Evolutionary conservation across 1,139 yeast species (phyloP), one percentile per base, ranked within the genome.

Genomic region (Pneumocystis wakefieldiae): DNA sequence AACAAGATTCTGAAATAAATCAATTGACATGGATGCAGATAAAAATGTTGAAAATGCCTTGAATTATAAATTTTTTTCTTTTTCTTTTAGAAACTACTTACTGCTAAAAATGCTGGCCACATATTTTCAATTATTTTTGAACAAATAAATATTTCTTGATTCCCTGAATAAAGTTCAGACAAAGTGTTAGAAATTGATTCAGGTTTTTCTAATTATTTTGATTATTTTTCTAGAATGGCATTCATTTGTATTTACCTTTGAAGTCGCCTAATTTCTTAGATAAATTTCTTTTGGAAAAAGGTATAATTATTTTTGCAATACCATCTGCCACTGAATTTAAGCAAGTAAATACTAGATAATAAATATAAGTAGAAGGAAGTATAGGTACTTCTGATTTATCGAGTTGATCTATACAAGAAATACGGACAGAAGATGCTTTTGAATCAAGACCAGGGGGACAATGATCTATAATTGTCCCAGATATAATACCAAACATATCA

Each of bases 381-480:
- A 74, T 70, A 0, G 87, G 84, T 0, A 95, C 84, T 42, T 86
- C 94, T 0, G 76, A 69, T 69, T 89, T 90, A 69, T 91, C 97
- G 39, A 91, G 76, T 65, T 85, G 81, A 65, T 90, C 96, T 59
- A 90, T 76, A 64, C 84, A 80, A 6, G 84, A 77, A 0, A 83
- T 76, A 67, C 84, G 82, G 63, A 82, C 75, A 0, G 77, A 70
- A 0, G 82, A 77, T 4, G 71, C 67, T 61, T 67, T 67, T 10
- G 66, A 41, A 2, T 75, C 71, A 65, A 70, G 60, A 2, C 67
- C 67, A 1, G 53, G 36, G 6, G 55, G 32, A 17, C 64, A 67
- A 12, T 62, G 24, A 4, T 61, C 57, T 14, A 32, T 36, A 29
- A 62, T 55, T 12, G 60, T 59, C 29, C 65, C 64, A 6, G 38